Evolutionary conservation across 176 grass and related monocot species (phyloP), one percentile per base, ranked within the genome.

Genomic region (Otatea glauca): DNA sequence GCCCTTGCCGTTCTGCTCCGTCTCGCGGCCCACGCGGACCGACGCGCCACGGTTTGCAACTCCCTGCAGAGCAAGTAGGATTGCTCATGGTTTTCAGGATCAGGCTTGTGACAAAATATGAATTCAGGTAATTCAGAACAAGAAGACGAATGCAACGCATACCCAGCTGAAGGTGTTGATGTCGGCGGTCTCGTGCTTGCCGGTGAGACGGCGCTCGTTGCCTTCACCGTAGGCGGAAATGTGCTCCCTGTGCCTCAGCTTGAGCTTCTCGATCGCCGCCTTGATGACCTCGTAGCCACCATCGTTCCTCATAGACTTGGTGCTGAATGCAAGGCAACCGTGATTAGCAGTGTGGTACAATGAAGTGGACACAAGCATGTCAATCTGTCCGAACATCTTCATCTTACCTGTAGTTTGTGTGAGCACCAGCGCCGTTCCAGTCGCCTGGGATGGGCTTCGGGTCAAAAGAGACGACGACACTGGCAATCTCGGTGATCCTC

Each of bases 341-440:
- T 27, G 16, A 20, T 55, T 14, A 89, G 61, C 32, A 0, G 38
- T 62, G 72, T 43, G 42, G 42, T 21, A 47, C 43, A 27, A 29
- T 6, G 32, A 50, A 60, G 45, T 65, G 5, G n/a, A 43, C 9
- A 25, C 7, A 10, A 20, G 0, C 17, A 6, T 12, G 6, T 14
- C 21, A 0, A 42, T 65, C 15, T 75, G 45, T 14, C 41, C 3
- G 1, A 18, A 21, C 0, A 42, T 65, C 51, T 32, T 27, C 14
- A 18, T 60, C 45, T 75, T 76, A 91, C 93, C 93, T 96, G 76
- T 99, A 99, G 89, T 99, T 99, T 3, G 88, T 56, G 78, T 99
- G 97, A 56, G 97, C 97, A 80, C 97, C 97, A 45, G 97, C 93
- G 27, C 97, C 97, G 61, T 99, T 99, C 97, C 97, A 99, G 88